Base-by-base conservation (phyloP, 805 yeast species). In the Yamadazyma sp. region DNA sequence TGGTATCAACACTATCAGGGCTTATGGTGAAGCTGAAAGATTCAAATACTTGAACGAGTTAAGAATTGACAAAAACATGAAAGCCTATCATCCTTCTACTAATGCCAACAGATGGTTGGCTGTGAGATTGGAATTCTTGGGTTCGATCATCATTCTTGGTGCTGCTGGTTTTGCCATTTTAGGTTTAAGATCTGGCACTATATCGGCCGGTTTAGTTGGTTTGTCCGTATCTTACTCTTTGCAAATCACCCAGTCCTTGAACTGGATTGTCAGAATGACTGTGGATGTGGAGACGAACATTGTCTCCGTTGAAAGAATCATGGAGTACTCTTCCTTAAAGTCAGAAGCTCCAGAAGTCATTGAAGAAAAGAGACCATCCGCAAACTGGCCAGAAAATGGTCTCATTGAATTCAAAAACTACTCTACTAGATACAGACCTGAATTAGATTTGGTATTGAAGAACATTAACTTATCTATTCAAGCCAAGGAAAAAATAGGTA, bases 251-350 rank as follows among this genome's bases (percentile, higher is more conserved):
- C 96, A 89, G 62, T 76, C 96, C 0, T 75, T 93, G 62, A 91
- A 89, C 61, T 91, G 97, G 97, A 88, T 93, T 62, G 98, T 93
- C 20, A 78, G 99, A 66, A 91, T 90, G 98, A 87, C 97, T 0
- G 99, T 93, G 29, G 99, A 93, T 52, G 96, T 93, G 31, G 99
- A 93, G 62, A 89, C 97, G 9, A 91, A 89, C 62, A 90, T 93
- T 66, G 99, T 93, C 25, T 85, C 95, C 13, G 96, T 95, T 30
- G 99, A 91, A 68, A 81, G 99, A 65, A 81, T 91, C 37, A 72
- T 86, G 62, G 99, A 91, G 60, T 91, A 90, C 60, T 77, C 95
- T 24, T 60, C 66, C n/a, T 68, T 93, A 44, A 66, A 67, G 25
- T 71, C 89, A n/a, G 99, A 93, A 67, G 98, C 97, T 6, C 87